Base-by-base conservation (phyloP, 208 protist genomes). In the Porcisia hertigi region DNA sequence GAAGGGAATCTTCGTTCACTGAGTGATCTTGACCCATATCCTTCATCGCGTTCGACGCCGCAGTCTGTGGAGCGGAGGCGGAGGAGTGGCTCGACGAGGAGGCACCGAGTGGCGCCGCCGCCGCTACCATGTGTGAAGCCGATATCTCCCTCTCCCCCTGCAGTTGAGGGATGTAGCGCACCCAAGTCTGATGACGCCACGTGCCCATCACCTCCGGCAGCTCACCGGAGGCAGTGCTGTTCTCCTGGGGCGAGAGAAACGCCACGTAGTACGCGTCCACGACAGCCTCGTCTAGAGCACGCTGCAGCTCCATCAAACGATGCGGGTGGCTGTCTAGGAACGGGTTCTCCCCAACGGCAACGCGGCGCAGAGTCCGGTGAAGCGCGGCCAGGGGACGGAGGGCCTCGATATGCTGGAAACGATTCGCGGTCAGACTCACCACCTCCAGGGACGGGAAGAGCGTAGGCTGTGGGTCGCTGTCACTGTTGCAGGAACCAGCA, bases 391-490 rank as follows among this genome's bases (percentile, higher is more conserved):
- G 83, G 47, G 84, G 69, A 0, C 81, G 59, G n/a, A 95, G 71
- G 62, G 79, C 71, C 41, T 80, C 85, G n/a, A 77, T 63, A 25
- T 45, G 71, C 14, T 63, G 58, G 57, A 97, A 89, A 39, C 82
- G 76, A 71, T 97, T 97, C 30, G 79, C 71, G 60, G 78, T 85
- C 39, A 97, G 75, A 8, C 84, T 88, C 53, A 97, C 83, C 23
- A 93, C 85, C 60, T 94, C 87, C 62, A 95, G 84, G 11, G 79
- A 79, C 0, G 93, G 91, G 75, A 95, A 97, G 76, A 83, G 91
- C 39, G 85, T 65, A 12, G 79, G 82, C 18, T 73, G 73, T 36
- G 85, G 81, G 71, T 52, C 88, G 71, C 55, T 82, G 75, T 45
- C 58, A 58, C 30, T 41, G 55, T 60, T 3, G 55, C n/a, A 45